A percentile compares a stretch with the other conserved stretches of the same genome.
Conservation (phyloP, 2,329 filamentous ascomycete species). For the Westerdykella ornata region DNA sequence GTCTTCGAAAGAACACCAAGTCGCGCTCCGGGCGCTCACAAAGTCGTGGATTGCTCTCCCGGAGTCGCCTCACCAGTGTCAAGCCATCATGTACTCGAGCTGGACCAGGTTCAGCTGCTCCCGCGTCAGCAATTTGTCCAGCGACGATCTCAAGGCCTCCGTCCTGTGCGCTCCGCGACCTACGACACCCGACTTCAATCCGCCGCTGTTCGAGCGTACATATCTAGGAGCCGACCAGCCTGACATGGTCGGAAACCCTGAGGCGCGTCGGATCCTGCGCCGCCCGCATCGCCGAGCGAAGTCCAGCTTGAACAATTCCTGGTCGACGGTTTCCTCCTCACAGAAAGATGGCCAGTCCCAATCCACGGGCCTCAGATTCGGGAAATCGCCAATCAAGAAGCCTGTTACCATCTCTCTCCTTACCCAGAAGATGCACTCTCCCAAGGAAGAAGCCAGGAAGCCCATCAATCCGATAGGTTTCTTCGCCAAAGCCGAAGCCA, state of each 20-base stretch:
- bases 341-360: not conserved
- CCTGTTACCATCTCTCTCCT: conserved; percentile 16
- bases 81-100: conserved; percentile 13
- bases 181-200: conserved; percentile 14
- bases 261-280: not conserved
- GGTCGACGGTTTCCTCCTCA: conserved; percentile 1
- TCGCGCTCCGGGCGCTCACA: conserved; percentile 10
- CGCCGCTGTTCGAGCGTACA: conserved; percentile 15
- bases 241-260: not conserved
- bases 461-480: not conserved
- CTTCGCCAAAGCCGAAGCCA: conserved; percentile 3
- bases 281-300: not conserved
- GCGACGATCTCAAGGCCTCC: conserved; percentile 17
- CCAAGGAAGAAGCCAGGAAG: not conserved
- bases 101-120: conserved; percentile 17
- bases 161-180: conserved; percentile 14
- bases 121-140: conserved; percentile 2
- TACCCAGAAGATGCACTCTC: conserved; percentile 9
- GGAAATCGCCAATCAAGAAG: conserved; percentile 11
- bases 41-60: conserved; percentile 7
- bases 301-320: conserved; percentile 1
- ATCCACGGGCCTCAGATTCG: conserved; percentile 11
- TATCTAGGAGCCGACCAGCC: conserved; percentile 16
- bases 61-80: conserved; percentile 10
- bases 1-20: conserved; percentile 6